Percentiles rank a stretch among this genome's conserved stretches.
Conservation (phyloP, 2,329 filamentous ascomycete genomes). For the Cadophora gregata region DNA sequence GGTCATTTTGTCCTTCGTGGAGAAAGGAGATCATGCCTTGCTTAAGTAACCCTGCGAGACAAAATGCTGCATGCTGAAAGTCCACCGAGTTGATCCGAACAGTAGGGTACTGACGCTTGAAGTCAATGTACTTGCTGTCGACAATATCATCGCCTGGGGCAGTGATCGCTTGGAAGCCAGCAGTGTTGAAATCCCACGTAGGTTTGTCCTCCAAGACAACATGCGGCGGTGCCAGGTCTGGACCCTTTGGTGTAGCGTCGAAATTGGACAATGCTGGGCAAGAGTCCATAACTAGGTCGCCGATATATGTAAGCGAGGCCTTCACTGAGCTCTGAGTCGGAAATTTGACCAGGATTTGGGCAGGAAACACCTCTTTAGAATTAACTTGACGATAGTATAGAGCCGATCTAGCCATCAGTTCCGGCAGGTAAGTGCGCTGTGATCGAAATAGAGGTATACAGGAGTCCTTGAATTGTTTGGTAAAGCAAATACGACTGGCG, state of each 20-base stretch:
- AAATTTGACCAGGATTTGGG: background rate
- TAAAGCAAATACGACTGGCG: constrained; percentile 26
- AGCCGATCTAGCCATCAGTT: background rate
- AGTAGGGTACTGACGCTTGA: background rate
- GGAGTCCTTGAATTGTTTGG: constrained; percentile 18
- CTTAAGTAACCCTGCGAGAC: constrained; percentile 21
- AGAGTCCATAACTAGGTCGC: background rate
- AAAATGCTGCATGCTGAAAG: constrained; percentile 25
- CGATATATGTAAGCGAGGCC: constrained; percentile 7
- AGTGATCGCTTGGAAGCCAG: constrained; percentile 10
- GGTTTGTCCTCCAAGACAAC: background rate
- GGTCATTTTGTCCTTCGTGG: constrained; percentile 17
- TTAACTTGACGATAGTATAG: background rate
- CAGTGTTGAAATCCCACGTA: constrained; percentile 11
- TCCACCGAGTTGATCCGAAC: background rate
- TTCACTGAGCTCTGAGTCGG: background rate
- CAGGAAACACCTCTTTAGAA: background rate
- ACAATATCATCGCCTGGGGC: background rate
- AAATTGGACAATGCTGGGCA: constrained; percentile 12
- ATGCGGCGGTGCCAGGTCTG: background rate
- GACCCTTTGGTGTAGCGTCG: background rate
- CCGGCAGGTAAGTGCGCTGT: background rate
- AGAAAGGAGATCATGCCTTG: constrained; percentile 22
- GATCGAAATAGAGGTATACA: constrained; percentile 11
- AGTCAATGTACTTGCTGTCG: background rate